Evolutionary conservation across 2,329 filamentous ascomycete species (phyloP).

Genomic region (Colletotrichum liaoningense): DNA sequence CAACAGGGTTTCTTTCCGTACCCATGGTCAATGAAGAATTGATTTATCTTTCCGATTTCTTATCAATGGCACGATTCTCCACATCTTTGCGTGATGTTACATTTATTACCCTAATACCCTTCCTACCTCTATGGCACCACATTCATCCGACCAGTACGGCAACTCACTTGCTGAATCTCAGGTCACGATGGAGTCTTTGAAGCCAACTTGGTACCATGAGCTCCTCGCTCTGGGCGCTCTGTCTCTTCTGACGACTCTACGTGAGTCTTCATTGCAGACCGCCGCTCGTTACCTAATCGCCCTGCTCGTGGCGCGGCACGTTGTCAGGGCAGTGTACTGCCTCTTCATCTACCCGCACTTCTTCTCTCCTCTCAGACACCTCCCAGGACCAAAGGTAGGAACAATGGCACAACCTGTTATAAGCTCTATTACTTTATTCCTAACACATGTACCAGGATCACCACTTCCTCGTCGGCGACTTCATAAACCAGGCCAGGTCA

Average conservation of each 20-base stretch:
- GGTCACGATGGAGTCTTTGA: not conserved
- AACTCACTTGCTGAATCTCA: no score
- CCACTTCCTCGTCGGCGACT: constrained; percentile 39
- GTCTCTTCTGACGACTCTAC: not conserved
- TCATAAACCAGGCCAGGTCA: constrained; percentile 33
- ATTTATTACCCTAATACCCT: no score
- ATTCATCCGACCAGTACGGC: no score
- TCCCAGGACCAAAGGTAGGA: constrained; percentile 56
- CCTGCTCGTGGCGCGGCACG: not conserved
- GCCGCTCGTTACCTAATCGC: not conserved
- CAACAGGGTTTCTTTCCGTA: not conserved
- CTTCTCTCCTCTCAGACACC: constrained; percentile 53
- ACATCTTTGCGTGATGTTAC: no score
- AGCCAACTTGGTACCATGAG: not conserved
- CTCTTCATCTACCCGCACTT: constrained; percentile 55
- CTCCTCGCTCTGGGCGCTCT: not conserved
- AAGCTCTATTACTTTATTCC: not conserved
- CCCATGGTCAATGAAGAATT: not conserved
- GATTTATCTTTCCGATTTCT: not conserved
- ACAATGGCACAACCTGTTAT: not conserved
- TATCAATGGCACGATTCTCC: not conserved
- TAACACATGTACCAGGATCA: constrained; percentile 27
- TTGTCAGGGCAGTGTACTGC: constrained; percentile 41
- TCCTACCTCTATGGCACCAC: no score
- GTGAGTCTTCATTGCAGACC: not conserved